These are phyloP conservation scores for Candida golubevii DNA, from an alignment of 805 yeast genomes.

Conservation along the genomic window DNA sequence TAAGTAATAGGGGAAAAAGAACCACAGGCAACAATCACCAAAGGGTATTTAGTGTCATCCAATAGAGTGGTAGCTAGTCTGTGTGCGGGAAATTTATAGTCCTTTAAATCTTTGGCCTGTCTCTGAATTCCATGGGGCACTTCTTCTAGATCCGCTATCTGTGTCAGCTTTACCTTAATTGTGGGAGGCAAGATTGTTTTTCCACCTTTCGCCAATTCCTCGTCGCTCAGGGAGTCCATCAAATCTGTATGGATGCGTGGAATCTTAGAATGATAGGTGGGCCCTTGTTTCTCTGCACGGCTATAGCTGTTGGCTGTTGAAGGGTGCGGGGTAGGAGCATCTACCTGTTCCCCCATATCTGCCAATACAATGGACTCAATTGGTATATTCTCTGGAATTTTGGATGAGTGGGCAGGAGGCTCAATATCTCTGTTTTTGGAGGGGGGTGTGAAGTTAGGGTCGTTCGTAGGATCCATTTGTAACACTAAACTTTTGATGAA, in stretches of 20 bases:
- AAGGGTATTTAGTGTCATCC: slow-evolving; percentile 77
- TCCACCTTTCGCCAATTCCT: slow-evolving; percentile 10
- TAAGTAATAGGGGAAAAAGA: slow-evolving; percentile 95
- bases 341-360: slow-evolving; percentile 64
- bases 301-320: slow-evolving; percentile 12
- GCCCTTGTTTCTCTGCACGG: slow-evolving; percentile 11
- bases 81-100: slow-evolving; percentile 84
- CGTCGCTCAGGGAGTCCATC: slow-evolving; percentile 43
- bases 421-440: slow-evolving; percentile 56
- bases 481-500: too few relatives aligned
- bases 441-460: slow-evolving; percentile 87
- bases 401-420: slow-evolving; percentile 63
- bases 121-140: slow-evolving; percentile 92
- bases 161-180: slow-evolving; percentile 48
- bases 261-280: slow-evolving; percentile 35
- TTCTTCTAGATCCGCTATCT: slow-evolving; percentile 92
- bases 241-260: slow-evolving; percentile 58
- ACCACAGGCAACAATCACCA: slow-evolving; percentile 96
- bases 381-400: slow-evolving; percentile 71
- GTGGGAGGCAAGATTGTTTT: slow-evolving; percentile 35
- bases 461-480: slow-evolving; percentile 87
- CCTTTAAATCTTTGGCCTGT: slow-evolving; percentile 68
- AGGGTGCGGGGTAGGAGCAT: slow-evolving; percentile 65
- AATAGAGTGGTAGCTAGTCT: slow-evolving; percentile 65
- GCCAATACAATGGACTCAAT: slow-evolving; percentile 69